These are phyloP conservation scores for Tricholoma furcatifolium DNA, from an alignment of 768 basidiomycete species.

Conservation along the genomic window DNA sequence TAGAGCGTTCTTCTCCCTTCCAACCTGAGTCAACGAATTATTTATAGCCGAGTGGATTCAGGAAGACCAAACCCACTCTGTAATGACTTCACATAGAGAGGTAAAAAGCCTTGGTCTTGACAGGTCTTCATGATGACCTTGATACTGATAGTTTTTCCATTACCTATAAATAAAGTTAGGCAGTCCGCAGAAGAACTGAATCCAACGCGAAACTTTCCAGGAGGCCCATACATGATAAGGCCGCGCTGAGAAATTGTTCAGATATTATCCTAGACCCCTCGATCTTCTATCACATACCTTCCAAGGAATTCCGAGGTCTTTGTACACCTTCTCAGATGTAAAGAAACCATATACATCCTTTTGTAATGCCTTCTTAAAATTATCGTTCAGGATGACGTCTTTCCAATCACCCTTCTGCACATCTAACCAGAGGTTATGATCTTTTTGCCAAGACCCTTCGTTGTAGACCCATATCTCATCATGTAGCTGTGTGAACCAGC, in stretches of 20 bases:
- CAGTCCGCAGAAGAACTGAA: neutral
- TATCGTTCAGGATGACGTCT: constrained; percentile 69
- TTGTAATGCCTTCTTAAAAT: constrained; percentile 64
- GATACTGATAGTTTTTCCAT: constrained; percentile 82
- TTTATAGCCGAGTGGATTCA: neutral
- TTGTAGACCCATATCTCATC: constrained; percentile 80
- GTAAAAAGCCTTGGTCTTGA: constrained; percentile 56
- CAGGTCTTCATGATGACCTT: constrained; percentile 81
- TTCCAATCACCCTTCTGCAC: constrained; percentile 70
- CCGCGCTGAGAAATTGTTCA: constrained; percentile 52
- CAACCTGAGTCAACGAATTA: constrained; percentile 37
- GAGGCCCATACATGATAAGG: constrained; percentile 81
- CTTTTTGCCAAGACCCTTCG: constrained; percentile 66
- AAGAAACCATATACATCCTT: constrained; percentile 84
- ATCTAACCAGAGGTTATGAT: constrained; percentile 56
- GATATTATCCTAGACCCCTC: neutral
- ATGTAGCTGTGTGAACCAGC: constrained; percentile 53
- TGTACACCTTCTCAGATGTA: constrained; percentile 69
- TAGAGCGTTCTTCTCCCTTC: constrained; percentile 63
- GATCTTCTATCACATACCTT: constrained; percentile 44
- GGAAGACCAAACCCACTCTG: constrained; percentile 38
- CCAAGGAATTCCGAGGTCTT: constrained; percentile 77
- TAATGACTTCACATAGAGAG: constrained; percentile 84
- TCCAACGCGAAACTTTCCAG: constrained; percentile 39
- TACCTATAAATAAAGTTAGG: constrained; percentile 40